Conservation (phyloP, 371 early-diverging fungal species). For the Apophysomyces variabilis region DNA sequence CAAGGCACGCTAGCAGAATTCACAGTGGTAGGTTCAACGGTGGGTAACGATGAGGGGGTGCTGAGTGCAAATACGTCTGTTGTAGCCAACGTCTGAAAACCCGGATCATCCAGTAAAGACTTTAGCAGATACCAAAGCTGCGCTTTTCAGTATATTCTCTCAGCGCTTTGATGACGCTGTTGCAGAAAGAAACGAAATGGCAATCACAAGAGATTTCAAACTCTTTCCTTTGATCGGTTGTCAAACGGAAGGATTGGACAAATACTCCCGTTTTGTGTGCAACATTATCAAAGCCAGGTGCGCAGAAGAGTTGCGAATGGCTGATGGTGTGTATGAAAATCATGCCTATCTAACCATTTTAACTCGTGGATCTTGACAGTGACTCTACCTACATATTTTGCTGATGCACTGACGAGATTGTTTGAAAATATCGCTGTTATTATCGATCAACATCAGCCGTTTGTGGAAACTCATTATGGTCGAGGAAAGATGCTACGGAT, state of each 20-base stretch:
- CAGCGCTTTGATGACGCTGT: conserved; percentile 83
- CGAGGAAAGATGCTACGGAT: conserved; percentile 86
- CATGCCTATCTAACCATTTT: conserved; percentile 13
- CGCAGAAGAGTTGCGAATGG: conserved; percentile 64
- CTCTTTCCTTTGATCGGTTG: conserved; percentile 88
- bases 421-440: conserved; percentile 89
- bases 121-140: conserved; percentile 63
- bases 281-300: conserved; percentile 71
- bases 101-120: conserved; percentile 70
- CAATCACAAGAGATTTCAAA: conserved; percentile 85
- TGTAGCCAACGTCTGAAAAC: conserved; percentile 62
- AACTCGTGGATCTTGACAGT: conserved; percentile 4
- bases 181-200: conserved; percentile 66
- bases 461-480: conserved; percentile 85
- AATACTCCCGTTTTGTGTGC: conserved; percentile 85
- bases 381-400: conserved; percentile 55
- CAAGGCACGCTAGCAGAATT: conserved; percentile 75
- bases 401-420: conserved; percentile 76
- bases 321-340: conserved; percentile 33
- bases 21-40: conserved; percentile 45
- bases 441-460: conserved; percentile 82
- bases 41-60: background rate
- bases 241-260: conserved; percentile 83
- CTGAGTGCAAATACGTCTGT: background rate
- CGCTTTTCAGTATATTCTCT: conserved; percentile 71